These are phyloP conservation scores for Rosa multiflora DNA, from an alignment of 306 rosid genomes.

Conservation along the genomic window DNA sequence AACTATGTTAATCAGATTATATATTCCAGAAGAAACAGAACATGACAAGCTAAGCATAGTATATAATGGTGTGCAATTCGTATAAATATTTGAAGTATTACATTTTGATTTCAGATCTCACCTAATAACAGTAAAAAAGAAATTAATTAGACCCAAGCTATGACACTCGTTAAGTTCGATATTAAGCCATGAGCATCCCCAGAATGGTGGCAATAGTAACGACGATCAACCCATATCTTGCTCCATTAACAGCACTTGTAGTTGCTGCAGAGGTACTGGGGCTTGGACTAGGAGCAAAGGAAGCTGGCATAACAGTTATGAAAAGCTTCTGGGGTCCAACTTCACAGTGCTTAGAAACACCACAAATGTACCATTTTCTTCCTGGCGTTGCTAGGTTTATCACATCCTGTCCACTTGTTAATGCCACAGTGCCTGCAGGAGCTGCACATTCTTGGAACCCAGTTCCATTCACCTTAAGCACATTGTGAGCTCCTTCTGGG, in stretches of 20 bases:
- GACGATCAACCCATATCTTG: not conserved
- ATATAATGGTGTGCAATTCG: too few relatives aligned
- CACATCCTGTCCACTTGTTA: conserved; percentile 32
- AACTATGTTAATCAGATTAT: too few relatives aligned
- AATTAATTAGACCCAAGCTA: too few relatives aligned
- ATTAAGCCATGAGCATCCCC: not conserved
- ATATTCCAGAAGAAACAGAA: too few relatives aligned
- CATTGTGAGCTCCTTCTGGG: conserved; percentile 27
- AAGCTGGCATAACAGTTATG: conserved; percentile 26
- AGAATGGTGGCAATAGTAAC: not conserved
- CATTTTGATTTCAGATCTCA: not conserved
- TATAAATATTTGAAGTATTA: too few relatives aligned
- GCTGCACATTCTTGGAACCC: conserved; percentile 26
- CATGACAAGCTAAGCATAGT: too few relatives aligned
- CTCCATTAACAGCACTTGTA: not conserved
- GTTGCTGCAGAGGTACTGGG: conserved; percentile 2
- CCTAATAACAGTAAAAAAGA: not conserved
- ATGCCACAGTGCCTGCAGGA: conserved; percentile 2
- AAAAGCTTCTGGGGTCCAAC: conserved; percentile 28
- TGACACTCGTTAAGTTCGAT: not conserved
- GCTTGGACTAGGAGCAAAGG: not conserved
- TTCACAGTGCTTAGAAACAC: conserved; percentile 28
- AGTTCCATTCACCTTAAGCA: conserved; percentile 35
- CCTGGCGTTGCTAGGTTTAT: conserved; percentile 27
- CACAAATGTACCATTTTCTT: conserved; percentile 45